Evolutionary conservation across 2,329 filamentous ascomycete species (phyloP).

Genomic region (Colletotrichum echinochloae): DNA sequence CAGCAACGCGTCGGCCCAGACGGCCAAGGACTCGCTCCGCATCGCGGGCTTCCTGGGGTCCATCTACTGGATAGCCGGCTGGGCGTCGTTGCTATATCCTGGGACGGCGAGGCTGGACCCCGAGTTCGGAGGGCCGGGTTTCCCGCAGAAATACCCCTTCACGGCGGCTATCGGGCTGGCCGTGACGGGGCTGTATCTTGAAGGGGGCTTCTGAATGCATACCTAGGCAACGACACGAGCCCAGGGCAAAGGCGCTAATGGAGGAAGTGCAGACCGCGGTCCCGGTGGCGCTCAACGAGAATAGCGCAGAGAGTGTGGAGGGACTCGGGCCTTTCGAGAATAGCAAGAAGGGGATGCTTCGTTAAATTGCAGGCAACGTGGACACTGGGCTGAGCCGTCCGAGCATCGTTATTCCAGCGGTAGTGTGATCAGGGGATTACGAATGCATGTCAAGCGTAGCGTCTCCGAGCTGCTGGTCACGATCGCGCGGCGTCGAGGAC

Average conservation of each 20-base stretch:
- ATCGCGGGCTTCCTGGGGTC: slow-evolving; percentile 52
- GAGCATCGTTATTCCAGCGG: not conserved
- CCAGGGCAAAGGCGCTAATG: not conserved
- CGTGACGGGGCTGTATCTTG: slow-evolving; percentile 30
- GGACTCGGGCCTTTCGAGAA: not conserved
- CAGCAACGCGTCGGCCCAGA: slow-evolving; percentile 40
- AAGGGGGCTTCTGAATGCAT: slow-evolving; percentile 15
- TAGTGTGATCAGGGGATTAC: not conserved
- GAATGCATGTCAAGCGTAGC: slow-evolving; percentile 4
- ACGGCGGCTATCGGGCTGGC: slow-evolving; percentile 26
- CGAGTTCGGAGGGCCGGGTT: slow-evolving; percentile 57
- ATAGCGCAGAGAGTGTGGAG: not conserved
- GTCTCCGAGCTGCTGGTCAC: not conserved
- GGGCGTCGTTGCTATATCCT: slow-evolving; percentile 53
- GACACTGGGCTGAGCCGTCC: slow-evolving; percentile 13
- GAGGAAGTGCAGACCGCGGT: not conserved
- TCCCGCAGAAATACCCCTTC: slow-evolving; percentile 51
- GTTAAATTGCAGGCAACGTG: slow-evolving; percentile 30
- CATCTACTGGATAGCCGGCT: slow-evolving; percentile 57
- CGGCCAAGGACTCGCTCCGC: slow-evolving; percentile 48
- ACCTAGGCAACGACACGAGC: not conserved
- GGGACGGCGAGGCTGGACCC: slow-evolving; percentile 55
- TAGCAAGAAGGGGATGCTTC: not conserved
- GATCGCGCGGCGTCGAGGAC: slow-evolving; percentile 13
- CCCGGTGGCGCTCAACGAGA: not conserved